Evolutionary conservation across 306 rosid genomes (phyloP).

Genomic region (Inga laurina): DNA sequence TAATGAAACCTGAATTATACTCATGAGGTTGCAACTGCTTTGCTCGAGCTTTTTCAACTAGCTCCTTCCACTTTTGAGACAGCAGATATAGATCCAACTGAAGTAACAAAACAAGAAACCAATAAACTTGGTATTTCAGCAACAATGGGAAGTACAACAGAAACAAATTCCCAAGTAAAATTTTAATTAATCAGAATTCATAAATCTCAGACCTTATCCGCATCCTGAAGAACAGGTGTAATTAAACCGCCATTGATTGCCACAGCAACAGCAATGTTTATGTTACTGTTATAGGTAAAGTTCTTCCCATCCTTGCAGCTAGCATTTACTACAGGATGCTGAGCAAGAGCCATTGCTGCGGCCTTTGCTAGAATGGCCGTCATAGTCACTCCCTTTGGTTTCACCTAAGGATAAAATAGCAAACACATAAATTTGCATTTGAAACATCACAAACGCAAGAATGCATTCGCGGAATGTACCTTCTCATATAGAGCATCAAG

Average conservation of each 20-base stretch:
- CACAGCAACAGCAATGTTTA: slow-evolving; percentile 72
- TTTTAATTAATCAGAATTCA: not conserved
- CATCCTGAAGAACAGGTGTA: slow-evolving; percentile 81
- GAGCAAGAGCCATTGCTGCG: slow-evolving; percentile 76
- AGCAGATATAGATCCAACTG: slow-evolving; percentile 90
- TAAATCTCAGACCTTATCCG: slow-evolving; percentile 65
- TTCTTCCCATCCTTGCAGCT: slow-evolving; percentile 70
- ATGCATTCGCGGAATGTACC: slow-evolving; percentile 37
- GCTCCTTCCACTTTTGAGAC: slow-evolving; percentile 92
- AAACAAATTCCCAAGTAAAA: not conserved
- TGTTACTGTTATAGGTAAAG: slow-evolving; percentile 55
- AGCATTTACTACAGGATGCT: slow-evolving; percentile 78
- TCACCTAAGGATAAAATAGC: slow-evolving; percentile 56
- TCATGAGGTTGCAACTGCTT: slow-evolving; percentile 95
- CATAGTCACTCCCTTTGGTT: slow-evolving; percentile 94
- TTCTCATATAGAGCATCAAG: slow-evolving; percentile 67
- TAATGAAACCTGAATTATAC: slow-evolving; percentile 67
- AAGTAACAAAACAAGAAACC: slow-evolving; percentile 37
- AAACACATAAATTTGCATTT: slow-evolving; percentile 10
- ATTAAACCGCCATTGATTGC: slow-evolving; percentile 73
- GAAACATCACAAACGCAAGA: not conserved
- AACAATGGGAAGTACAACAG: slow-evolving; percentile 17
- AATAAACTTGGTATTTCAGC: not conserved
- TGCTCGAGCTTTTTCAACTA: slow-evolving; percentile 79
- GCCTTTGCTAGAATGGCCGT: slow-evolving; percentile 90